These are phyloP conservation scores for Sicyos edulis DNA, from an alignment of 306 rosid genomes.

Conservation along the genomic window DNA sequence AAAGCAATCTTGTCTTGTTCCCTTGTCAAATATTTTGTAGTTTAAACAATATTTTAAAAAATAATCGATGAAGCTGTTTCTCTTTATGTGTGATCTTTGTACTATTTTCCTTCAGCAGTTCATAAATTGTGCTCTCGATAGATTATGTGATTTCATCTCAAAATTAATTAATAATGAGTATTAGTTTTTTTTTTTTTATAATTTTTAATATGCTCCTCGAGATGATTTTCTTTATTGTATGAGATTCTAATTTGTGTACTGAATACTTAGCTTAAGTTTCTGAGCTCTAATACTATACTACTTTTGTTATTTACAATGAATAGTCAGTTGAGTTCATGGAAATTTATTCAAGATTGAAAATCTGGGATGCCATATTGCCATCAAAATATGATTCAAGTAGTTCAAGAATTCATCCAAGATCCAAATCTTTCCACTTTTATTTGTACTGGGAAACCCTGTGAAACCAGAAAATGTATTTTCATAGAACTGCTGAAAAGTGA, in stretches of 20 bases:
- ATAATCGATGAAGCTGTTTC: background rate
- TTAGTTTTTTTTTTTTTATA: no score
- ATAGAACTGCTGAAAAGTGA: background rate
- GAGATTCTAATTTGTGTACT: no score
- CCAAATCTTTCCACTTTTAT: background rate
- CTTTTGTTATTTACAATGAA: background rate
- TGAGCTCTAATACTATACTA: background rate
- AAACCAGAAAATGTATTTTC: background rate
- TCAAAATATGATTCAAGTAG: no score
- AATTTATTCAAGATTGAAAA: background rate
- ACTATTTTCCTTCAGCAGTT: no score
- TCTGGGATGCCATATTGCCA: background rate
- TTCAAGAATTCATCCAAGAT: background rate
- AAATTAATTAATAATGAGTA: no score
- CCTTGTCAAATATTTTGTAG: slow-evolving; percentile 15
- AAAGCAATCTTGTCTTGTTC: slow-evolving; percentile 15
- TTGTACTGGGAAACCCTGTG: background rate
- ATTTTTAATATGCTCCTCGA: no score
- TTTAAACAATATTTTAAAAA: background rate
- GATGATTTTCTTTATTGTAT: no score
- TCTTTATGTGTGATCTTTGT: background rate
- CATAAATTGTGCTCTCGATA: no score
- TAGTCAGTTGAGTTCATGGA: background rate
- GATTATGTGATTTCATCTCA: no score
- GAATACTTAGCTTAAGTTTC: no score